phyloP scores from a whole-genome alignment of 2,329 filamentous ascomycete species.

The Scolecobasidium constrictum region DNA sequence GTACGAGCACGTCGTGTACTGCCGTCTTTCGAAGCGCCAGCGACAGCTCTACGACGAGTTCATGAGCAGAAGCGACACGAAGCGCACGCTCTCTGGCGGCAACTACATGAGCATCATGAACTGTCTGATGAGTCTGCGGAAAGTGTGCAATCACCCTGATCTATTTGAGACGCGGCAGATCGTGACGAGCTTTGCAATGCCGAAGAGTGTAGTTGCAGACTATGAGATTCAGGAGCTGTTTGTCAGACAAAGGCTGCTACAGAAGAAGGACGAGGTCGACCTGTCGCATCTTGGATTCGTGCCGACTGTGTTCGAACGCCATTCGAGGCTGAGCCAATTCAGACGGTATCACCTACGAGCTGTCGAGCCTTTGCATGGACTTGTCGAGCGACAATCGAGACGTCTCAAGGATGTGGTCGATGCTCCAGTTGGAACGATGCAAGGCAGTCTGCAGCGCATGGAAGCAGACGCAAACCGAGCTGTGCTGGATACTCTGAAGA shows the following conservation, averaged over 20 bases:
- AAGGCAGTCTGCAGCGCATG: background rate
- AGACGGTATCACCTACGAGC: slow-evolving; percentile 43
- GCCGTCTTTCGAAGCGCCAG: slow-evolving; percentile 87
- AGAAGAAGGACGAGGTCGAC: slow-evolving; percentile 47
- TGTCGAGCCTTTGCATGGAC: slow-evolving; percentile 55
- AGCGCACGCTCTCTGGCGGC: slow-evolving; percentile 77
- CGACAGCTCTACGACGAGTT: slow-evolving; percentile 95
- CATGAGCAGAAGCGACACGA: slow-evolving; percentile 78
- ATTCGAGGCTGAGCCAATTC: slow-evolving; percentile 41
- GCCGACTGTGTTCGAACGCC: slow-evolving; percentile 55
- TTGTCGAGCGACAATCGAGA: slow-evolving; percentile 59
- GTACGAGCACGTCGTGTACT: slow-evolving; percentile 94
- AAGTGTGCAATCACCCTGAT: slow-evolving; percentile 97
- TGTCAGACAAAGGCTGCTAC: slow-evolving; percentile 53
- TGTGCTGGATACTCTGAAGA: slow-evolving; percentile 5
- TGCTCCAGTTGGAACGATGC: slow-evolving; percentile 31
- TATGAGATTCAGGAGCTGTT: slow-evolving; percentile 64
- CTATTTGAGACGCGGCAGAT: slow-evolving; percentile 93
- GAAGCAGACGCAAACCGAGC: slow-evolving; percentile 1
- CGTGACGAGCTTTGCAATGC: slow-evolving; percentile 92
- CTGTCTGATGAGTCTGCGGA: slow-evolving; percentile 91
- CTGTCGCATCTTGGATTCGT: slow-evolving; percentile 65
- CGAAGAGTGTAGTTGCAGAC: slow-evolving; percentile 61
- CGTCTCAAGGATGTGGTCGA: slow-evolving; percentile 30
- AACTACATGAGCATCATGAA: slow-evolving; percentile 98